Percentiles rank a stretch among this genome's conserved stretches.
Conservation (phyloP, 108 stramenopile genomes). For the Seminavis robusta region DNA sequence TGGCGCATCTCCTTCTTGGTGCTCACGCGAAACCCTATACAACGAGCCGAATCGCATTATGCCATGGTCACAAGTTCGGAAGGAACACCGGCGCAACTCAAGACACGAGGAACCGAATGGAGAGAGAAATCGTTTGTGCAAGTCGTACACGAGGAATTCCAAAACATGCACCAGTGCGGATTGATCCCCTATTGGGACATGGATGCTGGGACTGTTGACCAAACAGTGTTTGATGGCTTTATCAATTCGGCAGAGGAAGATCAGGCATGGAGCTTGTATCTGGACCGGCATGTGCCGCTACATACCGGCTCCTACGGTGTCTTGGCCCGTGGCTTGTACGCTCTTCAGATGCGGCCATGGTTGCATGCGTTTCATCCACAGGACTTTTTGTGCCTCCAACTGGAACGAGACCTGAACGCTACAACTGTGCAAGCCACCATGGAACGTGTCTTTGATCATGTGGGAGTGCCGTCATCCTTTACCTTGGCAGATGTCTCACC, state of each 20-base stretch:
- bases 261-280: constrained; percentile 63
- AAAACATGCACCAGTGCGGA: constrained; percentile 61
- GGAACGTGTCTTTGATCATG: constrained; percentile 58
- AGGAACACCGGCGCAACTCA: constrained; percentile 81
- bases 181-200: constrained; percentile 76
- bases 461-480: constrained; percentile 60
- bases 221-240: constrained; percentile 42
- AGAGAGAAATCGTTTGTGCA: constrained; percentile 73
- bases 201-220: constrained; percentile 47
- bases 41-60: constrained; percentile 89
- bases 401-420: constrained; percentile 50
- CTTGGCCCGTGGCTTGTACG: constrained; percentile 90
- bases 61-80: constrained; percentile 88
- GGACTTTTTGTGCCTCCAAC: constrained; percentile 67
- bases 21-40: constrained; percentile 92
- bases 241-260: constrained; percentile 51
- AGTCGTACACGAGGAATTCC: constrained; percentile 78
- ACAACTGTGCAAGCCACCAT: constrained; percentile 39
- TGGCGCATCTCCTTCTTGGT: constrained; percentile 82
- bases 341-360: constrained; percentile 92
- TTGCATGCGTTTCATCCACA: constrained; percentile 65
- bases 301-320: constrained; percentile 86
- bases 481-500: constrained; percentile 38
- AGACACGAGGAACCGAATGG: constrained; percentile 79
- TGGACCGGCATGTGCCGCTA: constrained; percentile 64